These are phyloP conservation scores for Dactylorhiza incarnata DNA, from an alignment of 106 monocot genomes.

Conservation along the genomic window DNA sequence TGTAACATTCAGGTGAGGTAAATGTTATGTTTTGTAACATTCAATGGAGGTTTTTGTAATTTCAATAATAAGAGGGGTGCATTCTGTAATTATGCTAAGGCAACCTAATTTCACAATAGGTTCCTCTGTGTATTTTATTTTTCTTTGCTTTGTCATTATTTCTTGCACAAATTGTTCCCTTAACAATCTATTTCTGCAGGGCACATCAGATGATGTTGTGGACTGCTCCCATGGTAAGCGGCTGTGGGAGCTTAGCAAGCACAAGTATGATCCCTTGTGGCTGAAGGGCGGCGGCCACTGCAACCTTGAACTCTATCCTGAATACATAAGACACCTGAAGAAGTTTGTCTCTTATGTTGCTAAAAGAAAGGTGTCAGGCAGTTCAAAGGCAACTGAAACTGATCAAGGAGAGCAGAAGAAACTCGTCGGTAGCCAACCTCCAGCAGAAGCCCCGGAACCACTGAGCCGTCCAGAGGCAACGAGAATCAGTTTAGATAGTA, in stretches of 20 bases:
- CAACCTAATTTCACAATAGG: neutral
- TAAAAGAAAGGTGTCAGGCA: slow-evolving; percentile 23
- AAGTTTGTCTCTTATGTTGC: slow-evolving; percentile 45
- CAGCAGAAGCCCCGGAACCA: slow-evolving; percentile 5
- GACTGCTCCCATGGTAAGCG: slow-evolving; percentile 68
- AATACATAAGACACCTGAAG: slow-evolving; percentile 54
- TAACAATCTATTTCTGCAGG: slow-evolving; percentile 29
- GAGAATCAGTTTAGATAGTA: slow-evolving; percentile 51
- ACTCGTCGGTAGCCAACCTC: slow-evolving; percentile 2
- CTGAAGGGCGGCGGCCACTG: slow-evolving; percentile 57
- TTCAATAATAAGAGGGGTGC: too few relatives aligned
- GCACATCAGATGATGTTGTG: slow-evolving; percentile 66
- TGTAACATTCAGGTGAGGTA: too few relatives aligned
- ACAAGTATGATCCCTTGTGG: slow-evolving; percentile 60
- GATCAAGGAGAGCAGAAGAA: slow-evolving; percentile 9
- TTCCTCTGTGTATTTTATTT: neutral
- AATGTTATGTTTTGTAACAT: too few relatives aligned
- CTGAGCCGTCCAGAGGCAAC: slow-evolving; percentile 20
- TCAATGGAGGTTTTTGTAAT: too few relatives aligned
- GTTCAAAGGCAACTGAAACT: slow-evolving; percentile 4
- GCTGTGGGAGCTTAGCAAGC: slow-evolving; percentile 61
- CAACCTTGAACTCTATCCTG: slow-evolving; percentile 61
- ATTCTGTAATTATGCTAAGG: too few relatives aligned
- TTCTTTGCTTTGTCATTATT: neutral
- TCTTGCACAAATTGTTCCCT: neutral